Evolutionary conservation across 192 early-diverging fungal species (phyloP).

Genomic region (Linnemannia schmuckeri): DNA sequence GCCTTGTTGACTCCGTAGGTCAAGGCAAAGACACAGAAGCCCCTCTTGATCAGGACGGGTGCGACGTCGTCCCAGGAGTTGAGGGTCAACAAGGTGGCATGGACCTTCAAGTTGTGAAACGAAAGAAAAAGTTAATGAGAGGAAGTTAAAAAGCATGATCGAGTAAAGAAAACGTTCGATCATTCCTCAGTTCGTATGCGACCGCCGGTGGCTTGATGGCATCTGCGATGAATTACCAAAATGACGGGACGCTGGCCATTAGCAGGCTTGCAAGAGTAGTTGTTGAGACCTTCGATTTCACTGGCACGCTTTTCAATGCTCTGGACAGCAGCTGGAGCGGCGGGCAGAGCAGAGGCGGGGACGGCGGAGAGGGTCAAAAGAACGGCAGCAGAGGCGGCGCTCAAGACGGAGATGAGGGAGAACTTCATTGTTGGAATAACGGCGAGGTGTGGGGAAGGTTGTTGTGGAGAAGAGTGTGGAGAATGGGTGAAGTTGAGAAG

Average conservation of each 20-base stretch:
- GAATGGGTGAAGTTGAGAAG: not conserved
- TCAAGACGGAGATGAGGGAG: conserved; percentile 17
- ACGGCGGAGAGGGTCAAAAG: conserved; percentile 8
- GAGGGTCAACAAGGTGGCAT: conserved; percentile 24
- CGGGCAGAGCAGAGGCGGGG: not conserved
- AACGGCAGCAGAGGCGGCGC: not conserved
- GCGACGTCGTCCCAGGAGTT: conserved; percentile 16
- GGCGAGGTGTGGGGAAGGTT: not conserved
- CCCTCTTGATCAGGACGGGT: conserved; percentile 18
- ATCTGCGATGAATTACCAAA: no score
- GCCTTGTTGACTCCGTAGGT: conserved; percentile 23
- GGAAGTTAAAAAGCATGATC: no score
- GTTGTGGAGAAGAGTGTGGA: not conserved
- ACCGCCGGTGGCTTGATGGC: no score
- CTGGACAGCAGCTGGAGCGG: not conserved
- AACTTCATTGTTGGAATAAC: conserved; percentile 28
- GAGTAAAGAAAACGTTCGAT: no score
- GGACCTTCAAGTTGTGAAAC: not conserved
- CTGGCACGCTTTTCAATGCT: conserved; percentile 29
- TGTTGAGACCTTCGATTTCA: conserved; percentile 12
- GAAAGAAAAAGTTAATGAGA: no score
- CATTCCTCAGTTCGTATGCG: no score
- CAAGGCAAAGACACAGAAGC: conserved; percentile 39
- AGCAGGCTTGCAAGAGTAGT: conserved; percentile 32
- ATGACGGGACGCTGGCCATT: conserved; percentile 27